Evolutionary conservation across 768 basidiomycete species (phyloP).

Genomic region (Phlegmacium glaucopus): DNA sequence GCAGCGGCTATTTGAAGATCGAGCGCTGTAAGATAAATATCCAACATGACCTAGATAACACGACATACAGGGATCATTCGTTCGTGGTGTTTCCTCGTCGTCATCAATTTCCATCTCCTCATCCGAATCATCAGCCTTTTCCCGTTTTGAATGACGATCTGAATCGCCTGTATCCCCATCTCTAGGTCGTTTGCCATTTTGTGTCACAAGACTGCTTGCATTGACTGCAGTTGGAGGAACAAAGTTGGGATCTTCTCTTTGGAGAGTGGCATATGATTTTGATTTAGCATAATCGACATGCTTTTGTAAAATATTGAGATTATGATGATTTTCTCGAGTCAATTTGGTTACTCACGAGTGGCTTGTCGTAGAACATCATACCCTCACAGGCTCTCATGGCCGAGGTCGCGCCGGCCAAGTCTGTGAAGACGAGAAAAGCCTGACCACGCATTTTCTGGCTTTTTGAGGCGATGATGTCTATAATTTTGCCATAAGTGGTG

Average conservation of each 20-base stretch:
- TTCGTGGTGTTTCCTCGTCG: conserved; percentile 61
- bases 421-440: conserved; percentile 94
- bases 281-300: conserved; percentile 88
- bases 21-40: conserved; percentile 26
- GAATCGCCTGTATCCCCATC: conserved; percentile 56
- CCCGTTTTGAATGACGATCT: conserved; percentile 61
- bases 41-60: conserved; percentile 22
- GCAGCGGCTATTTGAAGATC: conserved; percentile 31
- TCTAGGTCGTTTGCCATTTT: conserved; percentile 62
- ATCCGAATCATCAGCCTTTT: conserved; percentile 58
- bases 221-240: conserved; percentile 68
- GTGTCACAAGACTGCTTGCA: conserved; percentile 43
- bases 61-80: conserved; percentile 46
- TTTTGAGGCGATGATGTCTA: conserved; percentile 92
- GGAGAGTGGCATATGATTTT: conserved; percentile 82
- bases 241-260: conserved; percentile 77
- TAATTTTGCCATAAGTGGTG: conserved; percentile 87
- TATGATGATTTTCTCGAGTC: conserved; percentile 8
- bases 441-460: conserved; percentile 85
- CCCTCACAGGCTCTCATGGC: conserved; percentile 93
- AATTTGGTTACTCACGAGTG: conserved; percentile 59
- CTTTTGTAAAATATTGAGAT: conserved; percentile 36
- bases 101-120: conserved; percentile 95
- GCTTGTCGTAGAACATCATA: conserved; percentile 90
- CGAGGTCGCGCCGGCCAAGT: conserved; percentile 86